Base-by-base conservation (phyloP, 139 green algal genomes). In the Nannochloris sp. region DNA sequence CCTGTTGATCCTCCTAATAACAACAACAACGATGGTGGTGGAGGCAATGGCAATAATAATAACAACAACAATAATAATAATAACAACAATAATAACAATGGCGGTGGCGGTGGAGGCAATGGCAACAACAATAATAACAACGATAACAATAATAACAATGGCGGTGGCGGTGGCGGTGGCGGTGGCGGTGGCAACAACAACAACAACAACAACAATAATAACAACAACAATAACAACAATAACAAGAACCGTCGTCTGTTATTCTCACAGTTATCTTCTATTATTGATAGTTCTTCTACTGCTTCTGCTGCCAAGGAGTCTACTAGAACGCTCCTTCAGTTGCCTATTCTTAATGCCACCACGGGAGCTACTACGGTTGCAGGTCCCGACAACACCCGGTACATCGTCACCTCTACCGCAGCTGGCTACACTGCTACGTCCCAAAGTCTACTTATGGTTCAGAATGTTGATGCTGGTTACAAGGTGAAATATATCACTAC, bases 31-130 rank as follows among this genome's bases (percentile, higher is more conserved):
- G 19, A 51, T 51, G 19, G 19, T 19, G 42, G 19, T 19, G 42
- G 42, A 19, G 42, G 42, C 42, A 51, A 51, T 51, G 19, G 19
- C 19, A 51, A 51, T 51, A 51, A 51, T 51, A 51, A 51, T 19
- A 51, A 51, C 19, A 51, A 51, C 42, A 51, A 51, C 19, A 51
- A 51, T 51, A 19, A 19, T 19, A 48, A 24, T 48, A 54, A 54
- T 25, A 63, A 63, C 19, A 64, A 64, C n/a, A 56, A 64, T 48
- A 5, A 64, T 23, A 54, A 13, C 37, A 64, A 64, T 31, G 25
- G 46, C 19, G 32, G 42, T 19, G 42, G 42, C n/a, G n/a, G n/a
- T n/a, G n/a, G n/a, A n/a, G n/a, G n/a, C n/a, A n/a, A n/a, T n/a
- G n/a, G n/a, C n/a, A n/a, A n/a, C n/a, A n/a, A n/a, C 42, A 51